Conservation (phyloP, 2,329 filamentous ascomycete genomes). For the Penicillium glabrum region DNA sequence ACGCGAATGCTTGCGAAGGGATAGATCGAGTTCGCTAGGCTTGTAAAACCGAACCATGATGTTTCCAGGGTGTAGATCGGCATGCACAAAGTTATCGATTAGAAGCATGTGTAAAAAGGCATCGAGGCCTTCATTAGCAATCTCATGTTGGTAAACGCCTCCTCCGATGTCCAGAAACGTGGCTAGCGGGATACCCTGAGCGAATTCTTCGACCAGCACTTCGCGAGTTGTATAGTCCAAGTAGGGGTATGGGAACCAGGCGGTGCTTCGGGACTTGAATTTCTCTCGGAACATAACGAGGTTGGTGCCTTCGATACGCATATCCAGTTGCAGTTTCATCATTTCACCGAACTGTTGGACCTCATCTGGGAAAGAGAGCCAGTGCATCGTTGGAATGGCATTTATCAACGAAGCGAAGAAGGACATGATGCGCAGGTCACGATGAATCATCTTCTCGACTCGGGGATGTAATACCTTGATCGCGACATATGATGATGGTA, state of each 20-base stretch:
- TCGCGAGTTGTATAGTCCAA: slow-evolving; percentile 88
- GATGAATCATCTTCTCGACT: slow-evolving; percentile 84
- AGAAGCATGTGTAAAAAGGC: slow-evolving; percentile 95
- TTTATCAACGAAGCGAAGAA: slow-evolving; percentile 87
- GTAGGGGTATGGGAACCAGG: slow-evolving; percentile 97
- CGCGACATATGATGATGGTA: slow-evolving; percentile 89
- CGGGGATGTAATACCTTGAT: slow-evolving; percentile 93
- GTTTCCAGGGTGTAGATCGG: slow-evolving; percentile 93
- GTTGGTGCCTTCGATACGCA: slow-evolving; percentile 92
- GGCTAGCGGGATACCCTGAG: slow-evolving; percentile 86
- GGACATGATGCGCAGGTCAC: slow-evolving; percentile 89
- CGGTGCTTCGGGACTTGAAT: slow-evolving; percentile 84
- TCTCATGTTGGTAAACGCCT: slow-evolving; percentile 88
- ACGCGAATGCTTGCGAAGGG: slow-evolving; percentile 48
- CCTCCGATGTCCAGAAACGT: slow-evolving; percentile 90
- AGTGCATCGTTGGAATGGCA: slow-evolving; percentile 88
- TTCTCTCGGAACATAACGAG: slow-evolving; percentile 81
- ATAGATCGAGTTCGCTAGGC: slow-evolving; percentile 68
- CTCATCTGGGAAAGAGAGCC: slow-evolving; percentile 94
- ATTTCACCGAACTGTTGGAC: slow-evolving; percentile 93
- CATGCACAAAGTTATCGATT: slow-evolving; percentile 96
- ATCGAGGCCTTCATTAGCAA: slow-evolving; percentile 91
- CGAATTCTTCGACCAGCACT: slow-evolving; percentile 93
- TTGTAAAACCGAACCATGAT: slow-evolving; percentile 99
- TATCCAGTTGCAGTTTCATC: slow-evolving; percentile 96